Evolutionary conservation across 1,284 basidiomycete species (phyloP).

Genomic region (Heterobasidion occidentale): DNA sequence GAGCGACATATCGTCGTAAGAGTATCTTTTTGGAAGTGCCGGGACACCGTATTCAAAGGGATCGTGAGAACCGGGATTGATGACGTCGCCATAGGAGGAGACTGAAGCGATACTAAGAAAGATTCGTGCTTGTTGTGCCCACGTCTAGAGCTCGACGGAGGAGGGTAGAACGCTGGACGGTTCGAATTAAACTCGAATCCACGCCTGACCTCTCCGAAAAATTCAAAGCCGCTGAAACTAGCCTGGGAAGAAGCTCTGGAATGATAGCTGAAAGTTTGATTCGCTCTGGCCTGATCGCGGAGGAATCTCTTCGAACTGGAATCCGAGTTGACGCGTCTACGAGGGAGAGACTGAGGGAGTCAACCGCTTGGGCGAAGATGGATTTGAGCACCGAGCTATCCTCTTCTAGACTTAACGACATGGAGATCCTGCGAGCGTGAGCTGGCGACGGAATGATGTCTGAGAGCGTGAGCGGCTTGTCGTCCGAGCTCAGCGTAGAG

Average conservation of each 20-base stretch:
- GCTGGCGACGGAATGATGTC: conserved; percentile 66
- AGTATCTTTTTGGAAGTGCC: conserved; percentile 40
- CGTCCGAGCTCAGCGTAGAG: too few relatives aligned
- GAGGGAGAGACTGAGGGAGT: conserved; percentile 11
- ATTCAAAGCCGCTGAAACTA: conserved; percentile 65
- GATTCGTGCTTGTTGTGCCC: conserved; percentile 51
- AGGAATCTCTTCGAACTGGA: conserved; percentile 28
- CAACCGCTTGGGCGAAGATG: conserved; percentile 41
- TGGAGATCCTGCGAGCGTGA: conserved; percentile 41
- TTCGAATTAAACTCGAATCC: conserved; percentile 64
- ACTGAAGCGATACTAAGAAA: conserved; percentile 70
- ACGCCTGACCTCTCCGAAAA: conserved; percentile 65
- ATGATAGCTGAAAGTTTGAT: conserved; percentile 19
- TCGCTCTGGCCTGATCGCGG: conserved; percentile 15
- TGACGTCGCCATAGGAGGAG: conserved; percentile 69
- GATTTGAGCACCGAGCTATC: conserved; percentile 55
- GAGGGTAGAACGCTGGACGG: conserved; percentile 60
- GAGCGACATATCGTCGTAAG: conserved; percentile 48
- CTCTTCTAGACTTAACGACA: conserved; percentile 32
- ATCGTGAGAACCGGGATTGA: conserved; percentile 55
- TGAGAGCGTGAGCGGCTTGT: conserved; percentile 43
- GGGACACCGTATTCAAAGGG: conserved; percentile 68
- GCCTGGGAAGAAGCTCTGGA: conserved; percentile 43
- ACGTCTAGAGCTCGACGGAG: conserved; percentile 25
- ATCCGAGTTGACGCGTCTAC: conserved; percentile 35